These are phyloP conservation scores for Sugiyamaella marilandica DNA, from an alignment of 805 yeast genomes.

Conservation along the genomic window DNA sequence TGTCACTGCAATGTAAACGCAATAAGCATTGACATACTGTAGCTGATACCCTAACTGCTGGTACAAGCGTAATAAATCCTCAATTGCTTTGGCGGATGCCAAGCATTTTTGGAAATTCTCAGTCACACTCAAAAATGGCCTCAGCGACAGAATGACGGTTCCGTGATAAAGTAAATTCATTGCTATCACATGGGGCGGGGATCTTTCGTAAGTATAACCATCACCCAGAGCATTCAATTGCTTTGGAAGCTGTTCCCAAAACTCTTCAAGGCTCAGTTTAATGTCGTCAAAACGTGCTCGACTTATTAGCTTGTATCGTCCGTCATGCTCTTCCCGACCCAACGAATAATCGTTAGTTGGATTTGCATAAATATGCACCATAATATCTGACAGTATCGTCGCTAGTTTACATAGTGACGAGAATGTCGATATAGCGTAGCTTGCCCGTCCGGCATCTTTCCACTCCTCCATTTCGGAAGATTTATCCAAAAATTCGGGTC, in stretches of 20 bases:
- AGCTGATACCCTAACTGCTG: slow-evolving; percentile 2
- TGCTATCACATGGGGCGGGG: slow-evolving; percentile 8
- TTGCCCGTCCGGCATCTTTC: neutral
- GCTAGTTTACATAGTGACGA: slow-evolving; percentile 2
- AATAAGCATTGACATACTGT: slow-evolving; percentile 3
- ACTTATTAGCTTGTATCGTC: slow-evolving; percentile 1
- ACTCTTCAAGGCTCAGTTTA: neutral
- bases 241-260: slow-evolving; percentile 1
- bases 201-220: slow-evolving; percentile 7
- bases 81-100: slow-evolving; percentile 8
- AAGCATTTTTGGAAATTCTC: slow-evolving; percentile 2
- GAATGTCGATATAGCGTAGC: slow-evolving; percentile 5
- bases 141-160: neutral
- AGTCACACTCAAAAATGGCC: neutral
- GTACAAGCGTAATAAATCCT: slow-evolving; percentile 5
- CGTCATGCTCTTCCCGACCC: neutral
- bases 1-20: slow-evolving; percentile 4
- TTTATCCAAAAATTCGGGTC: slow-evolving; percentile 4
- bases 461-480: slow-evolving; percentile 3
- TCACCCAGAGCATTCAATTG: slow-evolving; percentile 8
- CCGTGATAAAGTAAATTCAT: slow-evolving; percentile 7
- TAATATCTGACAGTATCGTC: slow-evolving; percentile 6
- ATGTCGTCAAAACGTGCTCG: slow-evolving; percentile 1
- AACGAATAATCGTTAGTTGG: slow-evolving; percentile 5
- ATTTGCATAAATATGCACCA: slow-evolving; percentile 8